Evolutionary conservation across 805 yeast species (phyloP).

Genomic region (Candida nitratophila): DNA sequence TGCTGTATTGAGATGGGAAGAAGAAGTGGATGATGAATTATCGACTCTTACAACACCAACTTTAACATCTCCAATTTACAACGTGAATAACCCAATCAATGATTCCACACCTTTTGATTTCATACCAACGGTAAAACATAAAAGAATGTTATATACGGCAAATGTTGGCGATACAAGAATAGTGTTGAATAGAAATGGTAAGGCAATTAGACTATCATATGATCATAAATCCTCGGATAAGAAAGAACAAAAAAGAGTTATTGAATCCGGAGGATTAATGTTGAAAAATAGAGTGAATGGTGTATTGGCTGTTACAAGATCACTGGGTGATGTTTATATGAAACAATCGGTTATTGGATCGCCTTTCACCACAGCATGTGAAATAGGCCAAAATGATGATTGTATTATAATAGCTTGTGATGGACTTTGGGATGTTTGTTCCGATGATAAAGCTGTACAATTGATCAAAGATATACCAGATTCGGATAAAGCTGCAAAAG

Average conservation of each 20-base stretch:
- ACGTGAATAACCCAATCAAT: slow-evolving; percentile 6
- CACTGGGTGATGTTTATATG: slow-evolving; percentile 90
- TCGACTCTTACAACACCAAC: background rate
- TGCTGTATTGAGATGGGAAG: slow-evolving; percentile 84
- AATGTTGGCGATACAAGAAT: slow-evolving; percentile 93
- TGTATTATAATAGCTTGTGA: slow-evolving; percentile 90
- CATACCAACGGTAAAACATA: slow-evolving; percentile 41
- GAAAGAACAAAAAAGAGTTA: slow-evolving; percentile 69
- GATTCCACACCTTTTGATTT: slow-evolving; percentile 36
- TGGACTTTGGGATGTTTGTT: slow-evolving; percentile 93
- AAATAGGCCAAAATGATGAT: slow-evolving; percentile 58
- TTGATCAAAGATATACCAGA: slow-evolving; percentile 47
- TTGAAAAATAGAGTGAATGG: slow-evolving; percentile 93
- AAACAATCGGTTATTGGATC: slow-evolving; percentile 82
- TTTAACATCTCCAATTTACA: slow-evolving; percentile 1
- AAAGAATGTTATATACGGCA: slow-evolving; percentile 81
- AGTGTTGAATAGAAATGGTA: slow-evolving; percentile 67
- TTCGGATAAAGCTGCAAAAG: slow-evolving; percentile 61
- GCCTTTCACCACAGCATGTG: slow-evolving; percentile 89
- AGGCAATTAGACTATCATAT: slow-evolving; percentile 73
- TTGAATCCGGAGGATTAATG: slow-evolving; percentile 76
- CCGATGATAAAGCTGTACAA: slow-evolving; percentile 79
- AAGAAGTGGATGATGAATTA: slow-evolving; percentile 15
- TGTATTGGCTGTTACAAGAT: slow-evolving; percentile 87
- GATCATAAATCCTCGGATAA: slow-evolving; percentile 90